phyloP scores from a whole-genome alignment of 2,329 filamentous ascomycete species.

The Xylaria sp. region DNA sequence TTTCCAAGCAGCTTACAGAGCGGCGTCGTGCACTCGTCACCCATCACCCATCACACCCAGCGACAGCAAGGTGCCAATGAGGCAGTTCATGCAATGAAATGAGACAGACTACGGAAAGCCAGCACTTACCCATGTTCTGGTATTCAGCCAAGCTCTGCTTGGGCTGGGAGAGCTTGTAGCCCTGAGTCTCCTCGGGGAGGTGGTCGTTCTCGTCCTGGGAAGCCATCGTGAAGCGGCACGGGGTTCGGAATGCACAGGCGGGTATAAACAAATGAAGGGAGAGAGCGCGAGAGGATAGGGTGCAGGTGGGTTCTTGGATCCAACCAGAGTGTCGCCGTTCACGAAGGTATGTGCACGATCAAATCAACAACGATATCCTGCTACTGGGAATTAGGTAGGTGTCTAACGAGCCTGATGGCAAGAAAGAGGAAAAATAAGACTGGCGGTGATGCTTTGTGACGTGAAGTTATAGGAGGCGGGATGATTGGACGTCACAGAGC shows the following conservation, averaged over 20 bases:
- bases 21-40: background rate
- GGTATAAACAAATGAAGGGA: background rate
- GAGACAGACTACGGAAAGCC: slow-evolving; percentile 4
- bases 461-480: slow-evolving; percentile 17
- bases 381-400: background rate
- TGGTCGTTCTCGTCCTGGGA: slow-evolving; percentile 73
- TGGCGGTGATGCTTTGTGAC: slow-evolving; percentile 29
- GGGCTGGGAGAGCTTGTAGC: slow-evolving; percentile 93
- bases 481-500: slow-evolving; percentile 21
- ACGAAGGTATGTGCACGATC: background rate
- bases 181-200: slow-evolving; percentile 79
- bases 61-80: background rate
- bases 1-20: background rate
- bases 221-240: slow-evolving; percentile 49
- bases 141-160: slow-evolving; percentile 98
- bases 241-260: background rate
- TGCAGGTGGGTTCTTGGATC: background rate
- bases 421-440: slow-evolving; percentile 18
- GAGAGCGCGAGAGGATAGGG: background rate
- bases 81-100: background rate
- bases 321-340: background rate
- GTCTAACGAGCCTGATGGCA: background rate
- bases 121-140: slow-evolving; percentile 75
- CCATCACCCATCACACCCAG: background rate
- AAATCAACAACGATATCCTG: background rate